Base-by-base conservation (phyloP, 331 rosid genomes). In the Acacia concinna region DNA sequence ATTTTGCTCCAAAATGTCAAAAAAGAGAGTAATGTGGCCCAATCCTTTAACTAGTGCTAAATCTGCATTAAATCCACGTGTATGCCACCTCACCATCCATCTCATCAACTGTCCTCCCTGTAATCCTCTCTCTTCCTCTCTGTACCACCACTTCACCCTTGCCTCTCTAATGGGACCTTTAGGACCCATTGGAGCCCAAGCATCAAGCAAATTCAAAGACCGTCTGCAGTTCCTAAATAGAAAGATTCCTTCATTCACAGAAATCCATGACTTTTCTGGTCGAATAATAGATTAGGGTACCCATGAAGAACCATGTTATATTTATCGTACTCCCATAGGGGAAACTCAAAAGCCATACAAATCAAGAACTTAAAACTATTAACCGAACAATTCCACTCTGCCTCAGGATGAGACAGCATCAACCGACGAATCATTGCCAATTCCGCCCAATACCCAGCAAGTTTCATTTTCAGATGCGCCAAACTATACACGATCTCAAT, bases 371-470 rank as follows among this genome's bases (percentile, higher is more conserved):
- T 98, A 86, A 93, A 97, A 82, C 99, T 95, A 35, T 95, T 98
- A 97, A 95, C 93, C 99, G 98, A 95, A 97, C 99, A 95, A 85
- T 92, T 92, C 97, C 97, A 95, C 81, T 95, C 97, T 0, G 92
- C 97, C 74, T 95, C 98, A 0, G 98, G 97, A 44, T 95, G 99
- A 3, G 99, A 93, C 81, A 95, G 65, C 98, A 93, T 91, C 78
- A 95, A 57, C 70, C 91, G 84, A 67, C 99, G 34, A 75, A 95
- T 86, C 93, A 95, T 82, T 0, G 98, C 97, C 91, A 95, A 79
- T 81, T 95, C 93, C 1, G 99, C 97, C 99, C 99, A 95, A 74
- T 93, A 95, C 1, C 99, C 99, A 63, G 99, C 96, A 38, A 95
- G 94, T 8, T 95, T 97, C 78, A 84, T 85, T 74, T 95, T 97